Conservation (phyloP, 1,284 basidiomycete genomes). For the Leccinum insolens region DNA sequence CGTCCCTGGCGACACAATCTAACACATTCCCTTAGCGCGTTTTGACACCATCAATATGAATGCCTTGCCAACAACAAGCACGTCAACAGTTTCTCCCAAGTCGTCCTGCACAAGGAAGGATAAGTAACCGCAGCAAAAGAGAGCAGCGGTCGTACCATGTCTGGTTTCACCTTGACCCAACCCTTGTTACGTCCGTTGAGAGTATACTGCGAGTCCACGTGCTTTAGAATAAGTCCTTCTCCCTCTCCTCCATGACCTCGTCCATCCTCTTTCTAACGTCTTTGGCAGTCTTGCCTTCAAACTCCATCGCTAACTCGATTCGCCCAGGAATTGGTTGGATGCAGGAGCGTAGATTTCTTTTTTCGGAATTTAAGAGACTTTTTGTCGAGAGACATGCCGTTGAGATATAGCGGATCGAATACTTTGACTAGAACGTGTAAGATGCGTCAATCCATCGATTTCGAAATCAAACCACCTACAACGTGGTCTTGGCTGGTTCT, state of each 20-base stretch:
- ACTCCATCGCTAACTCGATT: slow-evolving; percentile 77
- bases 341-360: slow-evolving; percentile 67
- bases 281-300: slow-evolving; percentile 72
- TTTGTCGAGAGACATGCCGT: slow-evolving; percentile 70
- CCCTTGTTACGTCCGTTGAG: slow-evolving; percentile 85
- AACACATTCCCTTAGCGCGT: slow-evolving; percentile 38
- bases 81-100: slow-evolving; percentile 87
- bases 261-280: slow-evolving; percentile 83
- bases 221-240: slow-evolving; percentile 92
- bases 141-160: slow-evolving; percentile 63
- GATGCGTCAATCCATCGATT: slow-evolving; percentile 1
- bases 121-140: background rate
- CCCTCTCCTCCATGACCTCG: slow-evolving; percentile 78
- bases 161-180: slow-evolving; percentile 95
- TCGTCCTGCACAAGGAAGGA: slow-evolving; percentile 61
- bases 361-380: slow-evolving; percentile 65
- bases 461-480: slow-evolving; percentile 57
- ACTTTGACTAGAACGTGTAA: slow-evolving; percentile 73
- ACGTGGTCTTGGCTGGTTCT: slow-evolving; percentile 81
- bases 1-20: slow-evolving; percentile 68
- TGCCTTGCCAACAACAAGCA: slow-evolving; percentile 80
- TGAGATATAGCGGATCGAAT: slow-evolving; percentile 89
- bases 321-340: slow-evolving; percentile 72
- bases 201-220: slow-evolving; percentile 76
- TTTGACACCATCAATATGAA: background rate